Evolutionary conservation across 2,329 filamentous ascomycete genomes (phyloP).

Genomic region (Cordyceps farinosa): DNA sequence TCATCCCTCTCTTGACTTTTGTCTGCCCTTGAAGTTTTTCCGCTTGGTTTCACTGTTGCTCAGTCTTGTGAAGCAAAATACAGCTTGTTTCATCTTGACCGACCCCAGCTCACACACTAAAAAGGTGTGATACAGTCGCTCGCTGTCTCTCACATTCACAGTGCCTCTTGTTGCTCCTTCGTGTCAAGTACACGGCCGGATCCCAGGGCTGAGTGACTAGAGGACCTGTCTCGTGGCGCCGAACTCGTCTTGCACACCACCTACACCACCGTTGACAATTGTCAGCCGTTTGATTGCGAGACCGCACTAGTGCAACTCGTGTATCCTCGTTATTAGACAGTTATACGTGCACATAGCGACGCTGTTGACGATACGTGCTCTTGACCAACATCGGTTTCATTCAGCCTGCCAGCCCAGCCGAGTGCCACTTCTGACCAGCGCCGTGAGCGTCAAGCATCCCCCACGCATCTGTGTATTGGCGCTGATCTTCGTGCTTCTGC

Average conservation of each 20-base stretch:
- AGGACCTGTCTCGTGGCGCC: neutral
- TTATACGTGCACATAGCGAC: neutral
- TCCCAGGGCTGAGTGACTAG: neutral
- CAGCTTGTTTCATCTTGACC: slow-evolving; percentile 14
- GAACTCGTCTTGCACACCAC: neutral
- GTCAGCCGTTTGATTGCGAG: neutral
- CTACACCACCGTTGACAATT: neutral
- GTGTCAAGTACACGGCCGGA: slow-evolving; percentile 4
- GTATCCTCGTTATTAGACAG: slow-evolving; percentile 3
- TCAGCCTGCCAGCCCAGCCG: neutral
- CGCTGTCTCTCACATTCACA: slow-evolving; percentile 5
- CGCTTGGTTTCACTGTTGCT: neutral
- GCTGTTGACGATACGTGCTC: neutral
- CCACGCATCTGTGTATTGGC: neutral
- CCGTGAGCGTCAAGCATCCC: neutral
- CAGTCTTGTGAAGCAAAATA: neutral
- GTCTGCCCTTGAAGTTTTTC: neutral
- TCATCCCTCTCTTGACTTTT: neutral
- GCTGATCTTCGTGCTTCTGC: neutral
- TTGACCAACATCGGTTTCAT: neutral
- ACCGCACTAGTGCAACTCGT: neutral
- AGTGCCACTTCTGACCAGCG: neutral
- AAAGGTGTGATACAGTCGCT: slow-evolving; percentile 12
- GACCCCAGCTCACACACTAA: neutral
- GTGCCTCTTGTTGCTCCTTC: neutral